A percentile compares a stretch with the other conserved stretches of the same genome.
Conservation (phyloP, 441 rosid species). For the Kokia cookei region DNA sequence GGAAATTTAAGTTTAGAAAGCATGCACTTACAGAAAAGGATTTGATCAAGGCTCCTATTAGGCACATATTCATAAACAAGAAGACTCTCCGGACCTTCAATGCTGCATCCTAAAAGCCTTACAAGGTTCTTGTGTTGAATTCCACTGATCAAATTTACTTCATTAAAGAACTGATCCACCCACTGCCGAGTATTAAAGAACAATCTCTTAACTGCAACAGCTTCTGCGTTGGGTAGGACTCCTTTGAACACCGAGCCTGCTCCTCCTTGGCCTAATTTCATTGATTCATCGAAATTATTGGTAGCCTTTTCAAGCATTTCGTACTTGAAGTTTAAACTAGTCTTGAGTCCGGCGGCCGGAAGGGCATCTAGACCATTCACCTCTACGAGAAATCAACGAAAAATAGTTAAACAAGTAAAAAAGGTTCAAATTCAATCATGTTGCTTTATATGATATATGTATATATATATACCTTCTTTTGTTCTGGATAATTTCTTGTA, state of each 20-base stretch:
- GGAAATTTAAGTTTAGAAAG: background rate
- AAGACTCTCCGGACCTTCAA: slow-evolving; percentile 66
- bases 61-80: slow-evolving; percentile 33
- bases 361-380: background rate
- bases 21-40: slow-evolving; percentile 24
- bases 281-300: slow-evolving; percentile 32
- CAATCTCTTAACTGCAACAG: slow-evolving; percentile 59
- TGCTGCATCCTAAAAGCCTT: slow-evolving; percentile 68
- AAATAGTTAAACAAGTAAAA: background rate
- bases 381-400: slow-evolving; percentile 10
- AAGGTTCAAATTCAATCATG: background rate
- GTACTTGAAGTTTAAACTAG: slow-evolving; percentile 37
- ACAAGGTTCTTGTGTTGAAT: slow-evolving; percentile 65
- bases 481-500: slow-evolving; percentile 16
- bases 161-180: slow-evolving; percentile 77
- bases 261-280: slow-evolving; percentile 75
- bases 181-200: slow-evolving; percentile 57
- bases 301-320: slow-evolving; percentile 63
- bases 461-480: background rate
- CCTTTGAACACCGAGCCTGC: slow-evolving; percentile 70
- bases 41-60: slow-evolving; percentile 61
- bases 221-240: slow-evolving; percentile 48
- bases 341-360: background rate
- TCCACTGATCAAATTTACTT: slow-evolving; percentile 58
- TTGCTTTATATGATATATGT: background rate